Percentiles rank a stretch among this genome's conserved stretches.
These are phyloP conservation scores for Talaromyces liani DNA, from an alignment of 495 filamentous ascomycete genomes.

Conservation along the genomic window DNA sequence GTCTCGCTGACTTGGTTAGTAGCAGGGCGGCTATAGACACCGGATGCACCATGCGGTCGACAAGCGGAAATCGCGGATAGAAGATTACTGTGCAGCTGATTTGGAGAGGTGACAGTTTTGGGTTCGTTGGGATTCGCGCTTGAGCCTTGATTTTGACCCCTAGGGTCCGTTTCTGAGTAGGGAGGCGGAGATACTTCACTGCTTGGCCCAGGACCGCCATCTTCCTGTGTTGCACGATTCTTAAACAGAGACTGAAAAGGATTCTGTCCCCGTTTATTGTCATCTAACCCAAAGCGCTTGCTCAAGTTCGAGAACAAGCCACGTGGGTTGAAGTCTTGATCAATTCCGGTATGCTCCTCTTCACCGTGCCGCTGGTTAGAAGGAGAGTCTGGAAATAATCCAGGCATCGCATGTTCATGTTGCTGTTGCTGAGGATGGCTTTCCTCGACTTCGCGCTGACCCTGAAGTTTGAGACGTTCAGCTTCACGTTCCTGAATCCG, in stretches of 20 bases:
- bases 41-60: constrained; percentile 66
- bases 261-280: constrained; percentile 42
- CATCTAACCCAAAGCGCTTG: constrained; percentile 58
- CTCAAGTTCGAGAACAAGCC: constrained; percentile 59
- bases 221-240: constrained; percentile 7
- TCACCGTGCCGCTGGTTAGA: constrained; percentile 27
- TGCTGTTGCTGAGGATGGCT: constrained; percentile 13
- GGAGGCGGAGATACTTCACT: constrained; percentile 33
- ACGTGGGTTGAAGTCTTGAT: constrained; percentile 31
- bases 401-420: constrained; percentile 46
- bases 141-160: constrained; percentile 14
- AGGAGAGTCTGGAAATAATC: constrained; percentile 58
- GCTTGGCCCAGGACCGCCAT: background rate
- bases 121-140: constrained; percentile 25
- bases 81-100: constrained; percentile 51
- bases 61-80: constrained; percentile 76
- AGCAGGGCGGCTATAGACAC: constrained; percentile 60
- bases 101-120: constrained; percentile 37
- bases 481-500: constrained; percentile 55
- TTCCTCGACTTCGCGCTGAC: constrained; percentile 25
- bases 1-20: constrained; percentile 75
- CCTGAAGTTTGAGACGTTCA: constrained; percentile 36
- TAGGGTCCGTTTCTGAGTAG: constrained; percentile 33
- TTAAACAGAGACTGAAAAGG: constrained; percentile 33
- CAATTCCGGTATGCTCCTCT: constrained; percentile 12